A percentile compares a stretch with the other conserved stretches of the same genome.
phyloP scores from a whole-genome alignment of 768 basidiomycete genomes.

The Dacryopinax primogenitus region DNA sequence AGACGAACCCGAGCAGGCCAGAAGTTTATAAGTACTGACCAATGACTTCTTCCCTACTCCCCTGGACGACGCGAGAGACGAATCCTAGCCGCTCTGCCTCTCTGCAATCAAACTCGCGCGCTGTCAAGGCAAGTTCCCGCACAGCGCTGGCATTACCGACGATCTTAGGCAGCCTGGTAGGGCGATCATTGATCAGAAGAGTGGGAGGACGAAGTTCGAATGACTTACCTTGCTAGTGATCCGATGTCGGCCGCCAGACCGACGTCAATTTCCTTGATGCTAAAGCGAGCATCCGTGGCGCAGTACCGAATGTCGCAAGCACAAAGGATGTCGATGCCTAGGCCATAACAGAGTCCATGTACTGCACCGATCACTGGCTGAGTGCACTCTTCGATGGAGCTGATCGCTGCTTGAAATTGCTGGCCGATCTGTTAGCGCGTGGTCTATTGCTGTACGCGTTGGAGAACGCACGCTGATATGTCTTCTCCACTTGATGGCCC shows the following conservation, averaged over 20 bases:
- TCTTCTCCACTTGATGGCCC: slow-evolving; percentile 37
- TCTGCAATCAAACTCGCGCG: slow-evolving; percentile 48
- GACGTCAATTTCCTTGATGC: slow-evolving; percentile 81
- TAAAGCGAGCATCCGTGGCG: slow-evolving; percentile 46
- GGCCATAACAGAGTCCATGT: slow-evolving; percentile 60
- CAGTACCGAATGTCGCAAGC: slow-evolving; percentile 73
- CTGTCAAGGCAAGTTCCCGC: slow-evolving; percentile 66
- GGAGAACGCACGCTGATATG: slow-evolving; percentile 29
- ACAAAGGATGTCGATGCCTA: slow-evolving; percentile 62
- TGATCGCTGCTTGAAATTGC: slow-evolving; percentile 59
- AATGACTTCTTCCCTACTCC: slow-evolving; percentile 53
- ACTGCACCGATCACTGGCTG: slow-evolving; percentile 77
- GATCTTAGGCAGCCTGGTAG: slow-evolving; percentile 68
- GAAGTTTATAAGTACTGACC: slow-evolving; percentile 17
- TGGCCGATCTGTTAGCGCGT: slow-evolving; percentile 15
- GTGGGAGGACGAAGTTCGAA: no score
- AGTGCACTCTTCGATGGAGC: slow-evolving; percentile 49
- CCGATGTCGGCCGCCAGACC: slow-evolving; percentile 84
- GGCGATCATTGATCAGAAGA: no score
- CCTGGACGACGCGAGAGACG: slow-evolving; percentile 56
- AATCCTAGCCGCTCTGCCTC: slow-evolving; percentile 63
- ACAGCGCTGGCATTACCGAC: slow-evolving; percentile 59
- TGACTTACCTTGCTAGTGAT: slow-evolving; percentile 60
- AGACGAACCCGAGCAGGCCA: not conserved
- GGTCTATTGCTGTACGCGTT: not conserved